Evolutionary conservation across 257 asterid genomes (phyloP).

Genomic region (Linderniella brevidens): DNA sequence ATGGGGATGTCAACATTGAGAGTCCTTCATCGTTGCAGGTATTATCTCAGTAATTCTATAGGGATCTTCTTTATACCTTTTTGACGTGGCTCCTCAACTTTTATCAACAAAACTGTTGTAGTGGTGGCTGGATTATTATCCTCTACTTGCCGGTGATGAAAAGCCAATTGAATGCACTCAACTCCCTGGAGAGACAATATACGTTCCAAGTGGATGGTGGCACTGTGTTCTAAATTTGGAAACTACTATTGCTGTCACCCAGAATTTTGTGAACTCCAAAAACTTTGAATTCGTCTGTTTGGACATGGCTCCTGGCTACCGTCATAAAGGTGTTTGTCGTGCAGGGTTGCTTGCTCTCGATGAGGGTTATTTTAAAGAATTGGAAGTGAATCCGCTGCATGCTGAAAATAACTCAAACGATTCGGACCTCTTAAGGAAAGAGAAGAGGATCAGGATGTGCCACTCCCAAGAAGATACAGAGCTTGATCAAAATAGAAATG

Average conservation of each 20-base stretch:
- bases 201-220: constrained; percentile 99
- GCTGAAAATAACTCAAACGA: constrained; percentile 13
- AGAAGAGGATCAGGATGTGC: constrained; percentile 41
- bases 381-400: too few species aligned
- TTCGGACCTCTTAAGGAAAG: constrained; percentile 45
- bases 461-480: constrained; percentile 17
- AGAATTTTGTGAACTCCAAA: constrained; percentile 76
- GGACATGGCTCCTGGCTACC: constrained; percentile 97
- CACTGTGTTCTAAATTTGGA: constrained; percentile 94
- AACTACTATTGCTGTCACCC: constrained; percentile 84
- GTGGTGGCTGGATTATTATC: constrained; percentile 99
- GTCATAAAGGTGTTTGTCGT: constrained; percentile 86
- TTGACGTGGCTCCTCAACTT: constrained; percentile 3
- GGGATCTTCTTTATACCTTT: constrained; percentile 2
- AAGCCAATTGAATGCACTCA: constrained; percentile 96
- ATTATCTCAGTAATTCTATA: constrained; percentile 7
- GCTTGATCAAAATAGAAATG: constrained; percentile 16
- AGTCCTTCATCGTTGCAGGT: constrained; percentile 93
- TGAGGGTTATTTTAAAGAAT: constrained; percentile 26
- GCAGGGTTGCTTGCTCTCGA: constrained; percentile 95
- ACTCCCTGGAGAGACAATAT: constrained; percentile 94
- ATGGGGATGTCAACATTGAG: constrained; percentile 90
- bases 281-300: constrained; percentile 81
- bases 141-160: constrained; percentile 71
- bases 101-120: constrained; percentile 7